Evolutionary conservation across 495 filamentous ascomycete genomes (phyloP).

Genomic region (Neurospora sp.): DNA sequence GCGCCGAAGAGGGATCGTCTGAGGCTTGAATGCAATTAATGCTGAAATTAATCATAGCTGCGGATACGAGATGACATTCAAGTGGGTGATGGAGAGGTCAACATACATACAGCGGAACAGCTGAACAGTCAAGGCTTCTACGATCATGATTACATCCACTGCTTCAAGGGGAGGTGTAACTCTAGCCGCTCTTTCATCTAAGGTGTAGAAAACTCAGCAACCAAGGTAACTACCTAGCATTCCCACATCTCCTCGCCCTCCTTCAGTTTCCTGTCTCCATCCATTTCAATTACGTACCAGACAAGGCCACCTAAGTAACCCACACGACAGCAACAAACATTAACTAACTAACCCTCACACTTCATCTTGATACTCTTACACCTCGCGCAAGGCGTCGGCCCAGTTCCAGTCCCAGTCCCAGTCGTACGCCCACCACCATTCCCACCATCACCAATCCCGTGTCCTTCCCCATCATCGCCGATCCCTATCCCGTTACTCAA

Average conservation of each 20-base stretch:
- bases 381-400: neutral
- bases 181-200: too few relatives aligned
- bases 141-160: neutral
- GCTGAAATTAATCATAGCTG: neutral
- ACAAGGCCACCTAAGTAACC: neutral
- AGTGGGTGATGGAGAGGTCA: neutral
- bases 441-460: neutral
- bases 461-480: neutral
- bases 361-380: conserved; percentile 1
- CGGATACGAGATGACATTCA: neutral
- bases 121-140: neutral
- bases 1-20: neutral
- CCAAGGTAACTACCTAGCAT: too few relatives aligned
- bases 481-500: neutral
- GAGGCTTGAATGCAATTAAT: neutral
- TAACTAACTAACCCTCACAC: neutral
- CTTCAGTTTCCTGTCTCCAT: neutral
- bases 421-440: too few relatives aligned
- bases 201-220: too few relatives aligned
- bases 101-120: neutral
- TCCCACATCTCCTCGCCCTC: neutral
- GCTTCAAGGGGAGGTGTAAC: neutral
- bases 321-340: too few relatives aligned
- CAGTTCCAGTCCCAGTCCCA: neutral
- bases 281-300: neutral